Evolutionary conservation across 306 rosid species (phyloP).

Genomic region (Begonia masoniana): DNA sequence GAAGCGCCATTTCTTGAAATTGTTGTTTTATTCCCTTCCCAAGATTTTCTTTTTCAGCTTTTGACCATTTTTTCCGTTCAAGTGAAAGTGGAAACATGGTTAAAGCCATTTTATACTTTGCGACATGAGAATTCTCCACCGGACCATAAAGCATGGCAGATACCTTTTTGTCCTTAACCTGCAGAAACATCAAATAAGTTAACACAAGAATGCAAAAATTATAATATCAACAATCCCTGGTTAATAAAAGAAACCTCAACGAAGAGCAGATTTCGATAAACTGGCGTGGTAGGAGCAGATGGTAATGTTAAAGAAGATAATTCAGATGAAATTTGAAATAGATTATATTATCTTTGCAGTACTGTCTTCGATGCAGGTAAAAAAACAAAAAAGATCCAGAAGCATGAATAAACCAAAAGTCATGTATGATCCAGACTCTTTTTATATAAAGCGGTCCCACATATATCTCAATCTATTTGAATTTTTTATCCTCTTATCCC

Average conservation of each 20-base stretch:
- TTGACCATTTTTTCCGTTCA: conserved; percentile 65
- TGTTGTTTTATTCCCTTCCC: conserved; percentile 77
- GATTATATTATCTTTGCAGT: no score
- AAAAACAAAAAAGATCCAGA: no score
- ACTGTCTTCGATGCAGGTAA: no score
- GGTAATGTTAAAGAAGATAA: background rate
- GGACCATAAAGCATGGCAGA: conserved; percentile 60
- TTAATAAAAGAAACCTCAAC: background rate
- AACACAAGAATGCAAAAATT: conserved; percentile 7
- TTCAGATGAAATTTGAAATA: no score
- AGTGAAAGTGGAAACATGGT: conserved; percentile 44
- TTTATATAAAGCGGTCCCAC: no score
- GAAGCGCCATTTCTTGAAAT: conserved; percentile 63
- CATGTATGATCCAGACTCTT: no score
- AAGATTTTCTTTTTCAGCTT: conserved; percentile 48
- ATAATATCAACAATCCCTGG: background rate
- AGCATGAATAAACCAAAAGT: no score
- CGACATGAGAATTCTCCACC: conserved; percentile 56
- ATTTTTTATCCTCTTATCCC: no score
- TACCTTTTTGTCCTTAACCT: conserved; percentile 34
- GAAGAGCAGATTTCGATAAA: no score
- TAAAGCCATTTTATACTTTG: conserved; percentile 49
- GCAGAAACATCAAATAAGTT: conserved; percentile 5
- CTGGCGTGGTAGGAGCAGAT: background rate
- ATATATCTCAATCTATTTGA: no score